Conservation (phyloP, 768 basidiomycete genomes). For the Pleurotus platypus region DNA sequence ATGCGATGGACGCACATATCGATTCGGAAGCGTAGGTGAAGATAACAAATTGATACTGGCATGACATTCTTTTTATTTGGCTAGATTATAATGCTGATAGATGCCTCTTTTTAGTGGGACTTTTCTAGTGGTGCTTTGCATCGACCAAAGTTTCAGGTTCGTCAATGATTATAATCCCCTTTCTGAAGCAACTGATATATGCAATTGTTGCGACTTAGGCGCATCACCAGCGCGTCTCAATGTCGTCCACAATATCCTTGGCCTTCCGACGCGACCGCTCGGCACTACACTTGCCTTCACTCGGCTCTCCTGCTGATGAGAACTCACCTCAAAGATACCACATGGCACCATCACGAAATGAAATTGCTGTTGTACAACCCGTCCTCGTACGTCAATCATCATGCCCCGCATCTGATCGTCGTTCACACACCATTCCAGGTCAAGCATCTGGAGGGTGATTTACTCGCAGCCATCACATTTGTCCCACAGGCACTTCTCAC, state of each 20-base stretch:
- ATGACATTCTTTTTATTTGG: slow-evolving; percentile 19
- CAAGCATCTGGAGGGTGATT: slow-evolving; percentile 78
- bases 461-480: slow-evolving; percentile 73
- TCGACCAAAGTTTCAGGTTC: slow-evolving; percentile 71
- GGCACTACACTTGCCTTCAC: slow-evolving; percentile 49
- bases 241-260: slow-evolving; percentile 77
- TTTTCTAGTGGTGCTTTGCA: slow-evolving; percentile 91
- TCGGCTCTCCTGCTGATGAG: slow-evolving; percentile 26
- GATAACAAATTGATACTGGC: slow-evolving; percentile 94
- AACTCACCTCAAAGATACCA: slow-evolving; percentile 60
- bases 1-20: slow-evolving; percentile 86
- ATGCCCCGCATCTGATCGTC: not conserved
- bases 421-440: slow-evolving; percentile 40
- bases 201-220: slow-evolving; percentile 30
- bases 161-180: not conserved
- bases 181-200: not conserved
- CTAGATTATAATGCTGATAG: slow-evolving; percentile 9
- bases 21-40: slow-evolving; percentile 95
- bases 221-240: slow-evolving; percentile 72
- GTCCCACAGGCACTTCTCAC: slow-evolving; percentile 78
- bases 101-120: slow-evolving; percentile 66
- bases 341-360: slow-evolving; percentile 85
- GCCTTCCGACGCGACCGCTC: slow-evolving; percentile 64
- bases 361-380: slow-evolving; percentile 87
- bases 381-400: slow-evolving; percentile 58